Evolutionary conservation across 1,284 basidiomycete species (phyloP).

Genomic region (Vanrija sp.): DNA sequence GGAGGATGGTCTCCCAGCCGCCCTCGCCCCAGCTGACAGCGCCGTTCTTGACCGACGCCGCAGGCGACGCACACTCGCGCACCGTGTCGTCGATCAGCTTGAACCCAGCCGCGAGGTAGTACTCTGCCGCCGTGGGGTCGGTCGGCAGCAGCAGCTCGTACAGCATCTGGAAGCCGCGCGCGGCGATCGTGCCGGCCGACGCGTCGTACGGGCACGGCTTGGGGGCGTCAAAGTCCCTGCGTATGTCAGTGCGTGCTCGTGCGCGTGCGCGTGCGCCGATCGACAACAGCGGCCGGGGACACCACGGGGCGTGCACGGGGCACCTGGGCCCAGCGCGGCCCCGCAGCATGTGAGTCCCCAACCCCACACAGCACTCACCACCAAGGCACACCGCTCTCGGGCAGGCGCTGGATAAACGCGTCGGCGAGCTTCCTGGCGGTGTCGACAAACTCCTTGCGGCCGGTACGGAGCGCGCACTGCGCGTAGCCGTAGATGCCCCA

Average conservation of each 20-base stretch:
- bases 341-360: no score
- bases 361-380: conserved; percentile 21
- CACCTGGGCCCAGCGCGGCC: no score
- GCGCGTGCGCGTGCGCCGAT: background rate
- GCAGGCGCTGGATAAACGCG: conserved; percentile 26
- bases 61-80: conserved; percentile 19
- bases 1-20: conserved; percentile 35
- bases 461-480: conserved; percentile 35
- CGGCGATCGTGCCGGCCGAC: conserved; percentile 30
- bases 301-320: background rate
- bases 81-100: conserved; percentile 21
- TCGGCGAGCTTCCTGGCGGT: conserved; percentile 27
- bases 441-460: conserved; percentile 31
- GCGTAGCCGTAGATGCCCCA: conserved; percentile 42
- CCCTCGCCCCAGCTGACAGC: conserved; percentile 28
- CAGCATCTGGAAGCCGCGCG: conserved; percentile 31
- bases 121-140: conserved; percentile 22
- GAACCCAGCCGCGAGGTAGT: conserved; percentile 23
- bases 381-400: conserved; percentile 25
- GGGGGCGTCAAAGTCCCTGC: conserved; percentile 36
- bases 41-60: conserved; percentile 15
- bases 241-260: background rate
- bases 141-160: conserved; percentile 20
- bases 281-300: background rate
- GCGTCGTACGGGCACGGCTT: conserved; percentile 34